A percentile compares a stretch with the other conserved stretches of the same genome.
Evolutionary conservation across 129 eudicot species (phyloP).

Genomic region (Artemisia tridentata): DNA sequence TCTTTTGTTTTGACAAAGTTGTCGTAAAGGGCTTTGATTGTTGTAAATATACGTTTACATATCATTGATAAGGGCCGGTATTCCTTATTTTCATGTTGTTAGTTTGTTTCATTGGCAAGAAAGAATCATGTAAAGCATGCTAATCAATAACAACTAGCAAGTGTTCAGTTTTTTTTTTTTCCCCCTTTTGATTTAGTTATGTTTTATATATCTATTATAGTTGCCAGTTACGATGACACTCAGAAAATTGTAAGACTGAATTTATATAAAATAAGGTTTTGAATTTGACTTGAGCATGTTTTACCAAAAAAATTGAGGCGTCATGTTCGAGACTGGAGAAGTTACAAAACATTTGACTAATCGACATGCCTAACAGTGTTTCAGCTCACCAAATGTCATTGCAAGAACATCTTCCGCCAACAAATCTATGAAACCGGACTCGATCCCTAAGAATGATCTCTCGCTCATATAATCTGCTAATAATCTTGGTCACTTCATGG

Average conservation of each 20-base stretch:
- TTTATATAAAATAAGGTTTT: too few species aligned
- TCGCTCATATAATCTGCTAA: slow-evolving; percentile 49
- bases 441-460: slow-evolving; percentile 67
- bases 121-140: slow-evolving; percentile 30
- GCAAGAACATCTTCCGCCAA: slow-evolving; percentile 59
- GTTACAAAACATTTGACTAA: too few species aligned
- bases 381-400: slow-evolving; percentile 47
- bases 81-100: slow-evolving; percentile 19
- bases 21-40: slow-evolving; percentile 27
- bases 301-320: too few species aligned
- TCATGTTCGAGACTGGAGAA: too few species aligned
- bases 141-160: slow-evolving; percentile 32
- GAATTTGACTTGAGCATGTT: too few species aligned
- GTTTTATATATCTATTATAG: not conserved
- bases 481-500: slow-evolving; percentile 71
- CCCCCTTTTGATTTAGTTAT: not conserved
- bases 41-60: slow-evolving; percentile 38
- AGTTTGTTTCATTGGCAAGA: slow-evolving; percentile 24
- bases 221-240: too few species aligned
- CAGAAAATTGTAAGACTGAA: too few species aligned
- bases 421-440: slow-evolving; percentile 63
- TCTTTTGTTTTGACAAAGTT: slow-evolving; percentile 23
- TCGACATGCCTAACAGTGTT: not conserved
- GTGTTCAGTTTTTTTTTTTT: not conserved
- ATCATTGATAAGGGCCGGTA: slow-evolving; percentile 26